Conservation (phyloP, 768 basidiomycete genomes). For the Vararia minispora region DNA sequence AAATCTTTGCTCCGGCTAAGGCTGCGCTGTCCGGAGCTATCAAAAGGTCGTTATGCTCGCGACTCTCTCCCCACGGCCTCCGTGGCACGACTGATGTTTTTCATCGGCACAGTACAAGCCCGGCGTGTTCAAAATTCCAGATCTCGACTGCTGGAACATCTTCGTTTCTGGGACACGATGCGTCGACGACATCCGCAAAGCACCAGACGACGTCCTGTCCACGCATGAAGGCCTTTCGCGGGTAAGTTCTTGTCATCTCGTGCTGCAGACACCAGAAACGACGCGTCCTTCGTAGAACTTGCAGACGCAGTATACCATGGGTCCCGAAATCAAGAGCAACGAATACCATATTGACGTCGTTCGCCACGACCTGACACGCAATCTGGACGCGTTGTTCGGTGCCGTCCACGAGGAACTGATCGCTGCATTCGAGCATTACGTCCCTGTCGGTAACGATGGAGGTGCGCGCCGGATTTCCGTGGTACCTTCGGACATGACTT, state of each 20-base stretch:
- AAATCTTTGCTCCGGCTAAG: too few species aligned
- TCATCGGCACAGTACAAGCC: slow-evolving; percentile 11
- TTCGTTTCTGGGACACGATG: slow-evolving; percentile 29
- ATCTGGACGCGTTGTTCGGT: slow-evolving; percentile 14
- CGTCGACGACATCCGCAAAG: slow-evolving; percentile 39
- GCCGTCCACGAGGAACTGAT: slow-evolving; percentile 18
- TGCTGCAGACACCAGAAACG: too few species aligned
- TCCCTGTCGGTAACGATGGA: slow-evolving; percentile 14
- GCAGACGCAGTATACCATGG: slow-evolving; percentile 27
- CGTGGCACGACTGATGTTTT: too few species aligned
- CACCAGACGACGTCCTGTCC: slow-evolving; percentile 36
- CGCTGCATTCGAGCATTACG: slow-evolving; percentile 20
- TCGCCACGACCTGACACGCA: slow-evolving; percentile 19
- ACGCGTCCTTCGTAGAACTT: slow-evolving; percentile 20
- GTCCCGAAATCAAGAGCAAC: slow-evolving; percentile 11
- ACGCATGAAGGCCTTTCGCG: slow-evolving; percentile 27
- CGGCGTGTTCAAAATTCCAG: slow-evolving; percentile 30
- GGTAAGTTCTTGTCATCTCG: slow-evolving; percentile 18
- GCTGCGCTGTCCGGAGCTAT: too few species aligned
- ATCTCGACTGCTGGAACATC: slow-evolving; percentile 34
- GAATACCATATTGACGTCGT: slow-evolving; percentile 17
- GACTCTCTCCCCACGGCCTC: background rate
- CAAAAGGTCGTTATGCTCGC: slow-evolving; percentile 15
- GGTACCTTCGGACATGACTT: slow-evolving; percentile 6
- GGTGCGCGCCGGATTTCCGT: background rate